phyloP scores from a whole-genome alignment of 345 rosid species.

The Salix arbutifolia region DNA sequence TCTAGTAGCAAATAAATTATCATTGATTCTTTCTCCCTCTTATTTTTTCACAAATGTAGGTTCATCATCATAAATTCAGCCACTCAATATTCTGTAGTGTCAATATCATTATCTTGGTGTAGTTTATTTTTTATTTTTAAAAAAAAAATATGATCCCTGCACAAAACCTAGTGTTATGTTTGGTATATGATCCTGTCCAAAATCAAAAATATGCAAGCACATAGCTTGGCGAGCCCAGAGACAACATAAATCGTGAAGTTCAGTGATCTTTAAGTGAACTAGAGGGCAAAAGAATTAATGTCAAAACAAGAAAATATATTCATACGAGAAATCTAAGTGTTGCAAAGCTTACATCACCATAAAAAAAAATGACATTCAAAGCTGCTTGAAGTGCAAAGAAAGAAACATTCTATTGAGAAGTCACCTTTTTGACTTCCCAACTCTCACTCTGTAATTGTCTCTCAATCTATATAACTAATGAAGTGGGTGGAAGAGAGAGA shows the following conservation, averaged over 20 bases:
- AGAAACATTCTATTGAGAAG: slow-evolving; percentile 35
- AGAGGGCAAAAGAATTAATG: not conserved
- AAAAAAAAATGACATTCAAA: slow-evolving; percentile 8
- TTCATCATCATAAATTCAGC: too few relatives aligned
- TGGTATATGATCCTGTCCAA: not conserved
- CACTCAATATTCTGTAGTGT: too few relatives aligned
- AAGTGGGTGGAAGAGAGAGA: slow-evolving; percentile 71
- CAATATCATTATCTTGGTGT: too few relatives aligned
- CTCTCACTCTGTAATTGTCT: slow-evolving; percentile 20
- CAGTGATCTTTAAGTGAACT: not conserved
- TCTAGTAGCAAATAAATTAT: too few relatives aligned
- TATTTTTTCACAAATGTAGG: too few relatives aligned
- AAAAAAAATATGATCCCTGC: too few relatives aligned
- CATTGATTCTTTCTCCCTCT: too few relatives aligned
- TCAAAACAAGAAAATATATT: slow-evolving; percentile 30
- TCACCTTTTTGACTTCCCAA: slow-evolving; percentile 30
- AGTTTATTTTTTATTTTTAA: too few relatives aligned
- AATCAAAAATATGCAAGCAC: not conserved
- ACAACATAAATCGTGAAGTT: not conserved
- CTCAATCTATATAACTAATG: slow-evolving; percentile 29
- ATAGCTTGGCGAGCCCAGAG: not conserved
- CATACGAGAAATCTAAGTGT: slow-evolving; percentile 26
- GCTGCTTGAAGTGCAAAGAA: slow-evolving; percentile 32
- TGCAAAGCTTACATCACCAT: slow-evolving; percentile 38
- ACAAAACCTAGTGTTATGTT: too few relatives aligned